Evolutionary conservation across 495 filamentous ascomycete genomes (phyloP).

Genomic region (Lasiosphaeriaceae sp.): DNA sequence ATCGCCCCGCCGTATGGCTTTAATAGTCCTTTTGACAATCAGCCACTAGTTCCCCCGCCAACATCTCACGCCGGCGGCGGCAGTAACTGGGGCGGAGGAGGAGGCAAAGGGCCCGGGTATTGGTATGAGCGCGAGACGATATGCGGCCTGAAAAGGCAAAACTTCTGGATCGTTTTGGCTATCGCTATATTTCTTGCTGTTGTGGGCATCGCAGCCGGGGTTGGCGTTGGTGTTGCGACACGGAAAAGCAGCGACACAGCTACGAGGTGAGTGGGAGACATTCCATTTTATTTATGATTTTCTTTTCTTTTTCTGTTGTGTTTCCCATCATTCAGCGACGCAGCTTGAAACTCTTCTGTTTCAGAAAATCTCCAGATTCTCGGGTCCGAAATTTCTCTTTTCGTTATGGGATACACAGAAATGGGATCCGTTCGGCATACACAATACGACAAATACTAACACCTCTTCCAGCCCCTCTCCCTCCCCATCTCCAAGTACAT

Average conservation of each 20-base stretch:
- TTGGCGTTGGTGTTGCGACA: conserved; percentile 26
- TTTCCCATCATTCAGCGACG: too few species aligned
- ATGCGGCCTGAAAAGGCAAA: conserved; percentile 13
- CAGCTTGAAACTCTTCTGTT: too few species aligned
- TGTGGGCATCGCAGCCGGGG: conserved; percentile 24
- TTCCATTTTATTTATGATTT: too few species aligned
- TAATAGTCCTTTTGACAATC: background rate
- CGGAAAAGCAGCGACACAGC: background rate
- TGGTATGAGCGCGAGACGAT: background rate
- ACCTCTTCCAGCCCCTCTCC: background rate
- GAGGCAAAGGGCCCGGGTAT: conserved; percentile 1
- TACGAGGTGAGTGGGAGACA: conserved; percentile 4
- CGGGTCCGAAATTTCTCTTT: background rate
- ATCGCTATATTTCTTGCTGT: conserved; percentile 24
- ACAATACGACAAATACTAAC: too few species aligned
- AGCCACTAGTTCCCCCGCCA: background rate
- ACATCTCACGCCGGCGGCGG: background rate
- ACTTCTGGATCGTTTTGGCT: conserved; percentile 21
- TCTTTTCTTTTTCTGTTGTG: background rate
- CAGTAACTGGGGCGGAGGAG: background rate
- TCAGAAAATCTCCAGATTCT: too few species aligned
- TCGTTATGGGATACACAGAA: too few species aligned
- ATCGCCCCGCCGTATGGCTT: background rate
- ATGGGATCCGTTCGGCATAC: too few species aligned
- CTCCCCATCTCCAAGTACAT: too few species aligned